Evolutionary conservation across 2,329 filamentous ascomycete species (phyloP), one percentile per base, ranked within the genome.

Genomic region (Colletotrichum melonis): DNA sequence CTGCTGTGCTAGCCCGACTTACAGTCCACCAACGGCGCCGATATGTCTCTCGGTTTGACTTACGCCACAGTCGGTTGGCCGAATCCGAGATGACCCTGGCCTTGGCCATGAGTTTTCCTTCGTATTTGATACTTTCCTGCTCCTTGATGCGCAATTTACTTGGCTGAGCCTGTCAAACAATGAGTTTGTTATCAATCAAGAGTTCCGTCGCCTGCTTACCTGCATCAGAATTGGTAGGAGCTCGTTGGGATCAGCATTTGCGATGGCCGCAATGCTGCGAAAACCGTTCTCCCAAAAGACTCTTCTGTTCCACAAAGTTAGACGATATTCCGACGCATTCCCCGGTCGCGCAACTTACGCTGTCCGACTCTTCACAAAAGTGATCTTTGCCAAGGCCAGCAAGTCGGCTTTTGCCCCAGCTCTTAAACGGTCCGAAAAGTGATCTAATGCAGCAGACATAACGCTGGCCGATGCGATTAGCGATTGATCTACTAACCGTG

Each of bases 221-320:
- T 93, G 92, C 85, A 93, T 88, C 63, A 95, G 83, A n/a, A 95
- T 84, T 7, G 92, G 92, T 2, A 94, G 85, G 28, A 95, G 84
- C 75, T 94, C 92, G 73, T 87, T 87, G 0, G 91, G 88, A 73
- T 93, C 88, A 0, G 93, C 92, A 76, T 93, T 93, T 5, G 93
- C 92, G 60, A 95, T 85, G 3, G 89, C 86, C 46, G 91, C 90
- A 32, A 95, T 84, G 28, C 89, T 92, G 77, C 90, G 92, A 78
- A 93, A 93, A 1, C 93, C 93, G 79, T 93, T 94, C 69, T 95
- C 93, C 86, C 93, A 93, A 74, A 95, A 92, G 6, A 94, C 86
- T 16, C 89, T 82, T 22, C 81, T 83, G 66, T 42, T 55, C 28
- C 42, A 66, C 49, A 73, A 70, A 54, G 57, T 63, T 58, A 59